These are phyloP conservation scores for Lipomyces sp. DNA, from an alignment of 805 yeast genomes.

Conservation along the genomic window DNA sequence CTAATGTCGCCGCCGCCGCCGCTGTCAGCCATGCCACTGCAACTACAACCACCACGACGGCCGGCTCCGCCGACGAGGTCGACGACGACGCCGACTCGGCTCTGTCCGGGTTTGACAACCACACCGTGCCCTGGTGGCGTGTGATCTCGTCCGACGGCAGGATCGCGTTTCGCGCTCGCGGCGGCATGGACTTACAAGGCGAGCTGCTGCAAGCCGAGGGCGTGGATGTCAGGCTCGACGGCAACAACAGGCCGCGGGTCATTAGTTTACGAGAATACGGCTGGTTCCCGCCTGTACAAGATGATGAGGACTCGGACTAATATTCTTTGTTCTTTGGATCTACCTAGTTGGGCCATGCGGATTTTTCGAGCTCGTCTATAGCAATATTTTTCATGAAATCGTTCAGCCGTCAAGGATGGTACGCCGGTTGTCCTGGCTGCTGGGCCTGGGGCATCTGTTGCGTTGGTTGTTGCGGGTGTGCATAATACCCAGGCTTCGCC, in stretches of 20 bases:
- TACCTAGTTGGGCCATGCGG: background rate
- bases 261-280: slow-evolving; percentile 48
- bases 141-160: slow-evolving; percentile 62
- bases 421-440: no score
- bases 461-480: no score
- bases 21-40: slow-evolving; percentile 24
- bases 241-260: slow-evolving; percentile 39
- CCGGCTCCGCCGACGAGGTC: slow-evolving; percentile 17
- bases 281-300: slow-evolving; percentile 56
- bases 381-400: no score
- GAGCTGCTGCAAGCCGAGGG: slow-evolving; percentile 49
- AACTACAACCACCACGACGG: slow-evolving; percentile 21
- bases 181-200: slow-evolving; percentile 48
- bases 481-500: no score
- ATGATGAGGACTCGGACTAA: slow-evolving; percentile 7
- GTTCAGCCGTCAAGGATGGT: no score
- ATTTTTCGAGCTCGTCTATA: background rate
- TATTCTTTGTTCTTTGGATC: no score
- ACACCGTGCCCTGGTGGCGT: slow-evolving; percentile 76
- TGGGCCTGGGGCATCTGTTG: no score
- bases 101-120: slow-evolving; percentile 32
- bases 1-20: background rate
- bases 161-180: slow-evolving; percentile 49
- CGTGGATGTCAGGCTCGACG: slow-evolving; percentile 33
- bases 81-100: background rate